A percentile compares a stretch with the other conserved stretches of the same genome.
Evolutionary conservation across 331 rosid genomes (phyloP).

Genomic region (Acacia pycnantha): DNA sequence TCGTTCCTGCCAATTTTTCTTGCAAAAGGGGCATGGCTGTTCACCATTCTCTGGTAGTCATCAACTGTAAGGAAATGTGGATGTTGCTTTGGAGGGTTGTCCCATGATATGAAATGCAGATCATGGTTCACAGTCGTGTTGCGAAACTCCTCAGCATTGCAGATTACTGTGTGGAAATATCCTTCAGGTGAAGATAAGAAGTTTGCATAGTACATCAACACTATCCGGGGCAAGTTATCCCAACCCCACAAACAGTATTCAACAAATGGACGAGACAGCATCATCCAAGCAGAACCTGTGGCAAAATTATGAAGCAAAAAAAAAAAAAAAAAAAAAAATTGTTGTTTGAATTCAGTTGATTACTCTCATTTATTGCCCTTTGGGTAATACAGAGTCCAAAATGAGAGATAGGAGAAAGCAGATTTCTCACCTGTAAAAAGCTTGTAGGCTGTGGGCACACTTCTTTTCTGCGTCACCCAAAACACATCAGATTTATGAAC

Average conservation of each 20-base stretch:
- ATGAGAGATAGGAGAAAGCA: conserved; percentile 23
- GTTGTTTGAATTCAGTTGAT: background rate
- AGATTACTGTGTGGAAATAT: conserved; percentile 90
- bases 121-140: conserved; percentile 94
- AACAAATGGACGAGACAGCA: conserved; percentile 89
- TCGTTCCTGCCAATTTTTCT: conserved; percentile 77
- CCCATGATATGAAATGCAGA: conserved; percentile 98
- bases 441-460: conserved; percentile 83
- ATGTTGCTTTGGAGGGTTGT: conserved; percentile 93
- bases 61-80: conserved; percentile 69
- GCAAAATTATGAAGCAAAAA: conserved; percentile 37
- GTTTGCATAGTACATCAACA: conserved; percentile 93
- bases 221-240: conserved; percentile 95
- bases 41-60: conserved; percentile 69
- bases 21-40: conserved; percentile 84
- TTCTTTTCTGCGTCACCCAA: conserved; percentile 84
- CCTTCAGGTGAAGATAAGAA: conserved; percentile 97
- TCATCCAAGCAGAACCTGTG: conserved; percentile 99
- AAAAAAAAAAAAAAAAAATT: too few relatives aligned
- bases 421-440: conserved; percentile 76
- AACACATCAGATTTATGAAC: conserved; percentile 76
- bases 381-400: background rate
- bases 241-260: conserved; percentile 90
- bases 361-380: background rate
- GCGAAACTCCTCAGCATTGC: conserved; percentile 74